phyloP scores from a whole-genome alignment of 257 asterid species.

The Echites panduratus region DNA sequence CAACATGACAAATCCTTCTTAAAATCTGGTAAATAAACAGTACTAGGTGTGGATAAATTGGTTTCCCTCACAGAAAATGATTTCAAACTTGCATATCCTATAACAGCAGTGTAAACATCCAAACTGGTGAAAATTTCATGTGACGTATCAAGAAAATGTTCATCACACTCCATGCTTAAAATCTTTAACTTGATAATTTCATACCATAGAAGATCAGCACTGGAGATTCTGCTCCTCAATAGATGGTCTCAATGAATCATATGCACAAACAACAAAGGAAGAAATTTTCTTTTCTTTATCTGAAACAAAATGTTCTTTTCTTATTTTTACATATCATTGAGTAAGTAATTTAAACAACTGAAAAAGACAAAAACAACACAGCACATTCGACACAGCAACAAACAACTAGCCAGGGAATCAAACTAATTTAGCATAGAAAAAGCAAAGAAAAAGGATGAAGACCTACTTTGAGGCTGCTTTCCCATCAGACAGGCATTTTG shows the following conservation, averaged over 20 bases:
- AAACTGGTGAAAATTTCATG: neutral
- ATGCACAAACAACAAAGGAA: no score
- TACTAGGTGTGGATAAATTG: neutral
- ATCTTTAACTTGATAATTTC: no score
- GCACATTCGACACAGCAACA: neutral
- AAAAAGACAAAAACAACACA: neutral
- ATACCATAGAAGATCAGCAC: no score
- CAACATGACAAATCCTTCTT: neutral
- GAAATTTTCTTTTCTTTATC: neutral
- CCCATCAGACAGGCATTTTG: conserved; percentile 35
- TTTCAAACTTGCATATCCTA: neutral
- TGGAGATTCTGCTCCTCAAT: no score
- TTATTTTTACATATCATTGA: neutral
- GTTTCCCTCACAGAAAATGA: neutral
- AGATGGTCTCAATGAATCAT: no score
- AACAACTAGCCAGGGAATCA: neutral
- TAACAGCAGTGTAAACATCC: no score
- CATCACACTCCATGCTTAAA: no score
- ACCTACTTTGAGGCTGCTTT: conserved; percentile 64
- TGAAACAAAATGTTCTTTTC: neutral
- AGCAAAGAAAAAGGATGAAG: conserved; percentile 8
- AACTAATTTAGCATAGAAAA: neutral
- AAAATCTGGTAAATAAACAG: neutral
- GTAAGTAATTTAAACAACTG: neutral
- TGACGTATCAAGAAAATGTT: neutral